A percentile compares a stretch with the other conserved stretches of the same genome.
These are phyloP conservation scores for Cyanidioschyzon merolae DNA, from an alignment of 23 red algal species.

Conservation along the genomic window DNA sequence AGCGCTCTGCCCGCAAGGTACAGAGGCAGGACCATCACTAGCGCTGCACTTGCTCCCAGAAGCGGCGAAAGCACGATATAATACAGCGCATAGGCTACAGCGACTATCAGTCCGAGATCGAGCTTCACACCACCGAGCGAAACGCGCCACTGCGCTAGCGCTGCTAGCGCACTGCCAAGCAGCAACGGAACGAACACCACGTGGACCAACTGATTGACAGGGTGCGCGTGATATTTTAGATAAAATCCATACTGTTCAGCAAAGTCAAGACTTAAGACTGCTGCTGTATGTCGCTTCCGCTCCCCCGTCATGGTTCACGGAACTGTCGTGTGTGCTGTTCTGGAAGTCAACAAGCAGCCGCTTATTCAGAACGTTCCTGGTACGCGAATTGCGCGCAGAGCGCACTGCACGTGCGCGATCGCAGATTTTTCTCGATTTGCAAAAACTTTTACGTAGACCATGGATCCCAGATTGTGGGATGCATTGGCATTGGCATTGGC, in stretches of 20 bases:
- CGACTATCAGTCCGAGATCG: neutral
- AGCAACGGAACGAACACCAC: slow-evolving; percentile 11
- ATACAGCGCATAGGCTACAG: slow-evolving; percentile 2
- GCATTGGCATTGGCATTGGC: no score
- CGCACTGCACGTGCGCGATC: no score
- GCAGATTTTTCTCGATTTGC: no score
- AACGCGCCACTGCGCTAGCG: neutral
- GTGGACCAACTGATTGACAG: slow-evolving; percentile 8
- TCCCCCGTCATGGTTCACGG: no score
- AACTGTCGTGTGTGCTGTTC: no score
- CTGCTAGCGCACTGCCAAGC: neutral
- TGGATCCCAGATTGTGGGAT: no score
- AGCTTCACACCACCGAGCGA: neutral
- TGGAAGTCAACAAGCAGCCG: no score
- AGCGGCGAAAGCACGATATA: slow-evolving; percentile 13
- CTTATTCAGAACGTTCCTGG: no score
- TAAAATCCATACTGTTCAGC: neutral
- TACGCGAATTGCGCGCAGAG: no score
- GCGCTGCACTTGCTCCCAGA: neutral
- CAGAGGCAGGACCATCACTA: neutral
- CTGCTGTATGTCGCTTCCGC: no score
- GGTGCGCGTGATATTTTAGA: neutral
- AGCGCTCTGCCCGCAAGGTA: neutral
- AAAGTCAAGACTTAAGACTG: neutral
- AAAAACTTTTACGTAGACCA: no score